Evolutionary conservation across 495 filamentous ascomycete species (phyloP), one percentile per base, ranked within the genome.

Genomic region (Neurospora sp.): DNA sequence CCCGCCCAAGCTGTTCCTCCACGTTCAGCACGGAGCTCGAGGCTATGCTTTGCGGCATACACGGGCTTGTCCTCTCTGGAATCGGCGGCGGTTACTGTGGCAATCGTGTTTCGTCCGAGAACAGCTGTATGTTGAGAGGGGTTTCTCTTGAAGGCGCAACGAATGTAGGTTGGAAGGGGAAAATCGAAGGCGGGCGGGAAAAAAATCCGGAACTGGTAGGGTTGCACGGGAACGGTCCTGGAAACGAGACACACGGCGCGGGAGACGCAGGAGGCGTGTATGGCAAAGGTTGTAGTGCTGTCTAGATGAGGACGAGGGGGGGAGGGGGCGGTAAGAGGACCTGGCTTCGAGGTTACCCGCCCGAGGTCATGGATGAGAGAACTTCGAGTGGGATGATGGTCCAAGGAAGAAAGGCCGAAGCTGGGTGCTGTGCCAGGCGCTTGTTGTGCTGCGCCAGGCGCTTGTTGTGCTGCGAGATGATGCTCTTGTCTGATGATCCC

Each of bases 1-100:
- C 79, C 83, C 81, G 77, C 78, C 73, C 74, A 76, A 79, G 77
- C 72, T 72, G 76, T 80, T 77, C 79, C 78, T 82, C 81, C 77
- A 78, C 78, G 77, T 81, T 80, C 78, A 78, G 77, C 79, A 74
- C 74, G 74, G 75, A 79, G 74, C 76, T 71, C 75, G 72, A 73
- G 76, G 75, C 70, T 74, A 69, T 74, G 19, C 6, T 43, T 66
- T 43, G 43, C 71, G 72, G 76, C 78, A 80, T 79, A 74, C 75
- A 74, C 54, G 69, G 75, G 43, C 40, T 36, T 17, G 15, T 66
- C 3, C 34, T 2, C 19, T 34, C 1, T 34, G 21, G 54, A 34
- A 15, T 74, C 45, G 21, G 17, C 37, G 69, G 40, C 37, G 43
- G 74, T 37, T 71, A 38, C 69, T 40, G 69, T 38, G 71, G 74